Base-by-base conservation (phyloP, 139 green algal genomes). In the Limnomonas spitsbergensis region DNA sequence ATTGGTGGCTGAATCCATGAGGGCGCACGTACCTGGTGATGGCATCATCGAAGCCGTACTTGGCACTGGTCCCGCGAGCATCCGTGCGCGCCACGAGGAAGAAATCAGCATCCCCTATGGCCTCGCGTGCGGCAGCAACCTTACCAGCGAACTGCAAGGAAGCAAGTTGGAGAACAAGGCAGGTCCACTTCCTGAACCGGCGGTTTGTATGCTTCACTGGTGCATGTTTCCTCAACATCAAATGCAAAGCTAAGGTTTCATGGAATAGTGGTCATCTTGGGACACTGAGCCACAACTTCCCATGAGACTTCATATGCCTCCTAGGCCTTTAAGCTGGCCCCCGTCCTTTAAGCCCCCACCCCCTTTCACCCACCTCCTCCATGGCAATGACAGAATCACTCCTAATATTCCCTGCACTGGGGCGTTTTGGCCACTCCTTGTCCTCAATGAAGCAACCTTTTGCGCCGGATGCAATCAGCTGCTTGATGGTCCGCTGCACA, bases 381-480 rank as follows among this genome's bases (percentile, higher is more conserved):
- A 85, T 80, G 4, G 66, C 69, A 52, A 80, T 80, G 32, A 71
- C 85, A 76, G 90, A 77, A 79, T 94, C 92, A 78, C 86, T 88
- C 20, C 88, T 82, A 66, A 93, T 78, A 69, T 92, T 85, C 3
- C 91, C 88, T 40, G 80, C 77, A 61, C 47, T 61, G 14, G 47
- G 47, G 24, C 83, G 80, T 83, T 91, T 94, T 31, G 90, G 88
- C 91, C 88, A 94, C 40, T 81, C 61, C 77, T 95, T 91, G 81
- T 95, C 92, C 81, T 96, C 92, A 1, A 96, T 61, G 40, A 94
- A 88, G 83, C 85, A 91, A 20, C 92, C 92, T 66, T 90, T 92
- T 53, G 82, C 85, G 31, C 91, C 92, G 20, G 89, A 83, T 40
- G 34, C 84, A 39, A 95, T 96, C 34, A 96, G 90, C 76, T 92